These are phyloP conservation scores for Globisporangium perplexum DNA, from an alignment of 352 stramenopile species.

Conservation along the genomic window DNA sequence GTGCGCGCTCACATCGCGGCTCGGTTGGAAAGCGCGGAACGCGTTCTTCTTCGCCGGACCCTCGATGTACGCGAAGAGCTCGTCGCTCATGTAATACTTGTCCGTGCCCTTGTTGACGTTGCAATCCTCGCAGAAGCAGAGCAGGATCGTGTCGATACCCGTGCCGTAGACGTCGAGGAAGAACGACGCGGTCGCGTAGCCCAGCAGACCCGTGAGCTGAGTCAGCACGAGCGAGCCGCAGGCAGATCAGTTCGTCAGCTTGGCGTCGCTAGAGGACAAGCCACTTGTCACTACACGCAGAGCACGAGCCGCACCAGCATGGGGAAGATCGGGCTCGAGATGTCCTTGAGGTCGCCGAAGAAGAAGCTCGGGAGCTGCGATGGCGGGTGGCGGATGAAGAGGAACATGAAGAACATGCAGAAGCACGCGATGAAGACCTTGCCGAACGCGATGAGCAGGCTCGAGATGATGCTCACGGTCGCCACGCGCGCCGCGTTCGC, in stretches of 20 bases:
- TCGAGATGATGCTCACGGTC: slow-evolving; percentile 76
- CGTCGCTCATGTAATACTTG: slow-evolving; percentile 82
- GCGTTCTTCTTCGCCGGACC: slow-evolving; percentile 72
- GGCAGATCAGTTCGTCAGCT: neutral
- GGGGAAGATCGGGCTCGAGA: slow-evolving; percentile 73
- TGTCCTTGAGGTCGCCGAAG: slow-evolving; percentile 53
- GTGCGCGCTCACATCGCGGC: slow-evolving; percentile 12
- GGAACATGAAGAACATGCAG: slow-evolving; percentile 78
- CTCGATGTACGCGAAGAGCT: slow-evolving; percentile 76
- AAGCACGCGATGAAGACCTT: slow-evolving; percentile 79
- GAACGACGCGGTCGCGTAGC: slow-evolving; percentile 65
- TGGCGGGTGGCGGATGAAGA: slow-evolving; percentile 67
- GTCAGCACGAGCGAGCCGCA: neutral
- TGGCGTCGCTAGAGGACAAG: neutral
- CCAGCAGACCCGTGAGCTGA: slow-evolving; percentile 58
- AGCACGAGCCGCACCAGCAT: slow-evolving; percentile 39
- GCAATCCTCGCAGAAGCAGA: slow-evolving; percentile 86
- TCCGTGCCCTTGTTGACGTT: slow-evolving; percentile 71
- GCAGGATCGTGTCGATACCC: slow-evolving; percentile 80
- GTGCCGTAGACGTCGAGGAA: slow-evolving; percentile 83
- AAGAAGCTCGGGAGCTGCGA: slow-evolving; percentile 60
- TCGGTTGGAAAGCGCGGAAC: slow-evolving; percentile 49
- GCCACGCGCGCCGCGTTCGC: slow-evolving; percentile 91
- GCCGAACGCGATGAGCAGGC: slow-evolving; percentile 83
- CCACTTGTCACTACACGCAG: neutral